A percentile compares a stretch with the other conserved stretches of the same genome.
Evolutionary conservation across 1,139 yeast species (phyloP).

Genomic region (Meyerozyma carpophila): DNA sequence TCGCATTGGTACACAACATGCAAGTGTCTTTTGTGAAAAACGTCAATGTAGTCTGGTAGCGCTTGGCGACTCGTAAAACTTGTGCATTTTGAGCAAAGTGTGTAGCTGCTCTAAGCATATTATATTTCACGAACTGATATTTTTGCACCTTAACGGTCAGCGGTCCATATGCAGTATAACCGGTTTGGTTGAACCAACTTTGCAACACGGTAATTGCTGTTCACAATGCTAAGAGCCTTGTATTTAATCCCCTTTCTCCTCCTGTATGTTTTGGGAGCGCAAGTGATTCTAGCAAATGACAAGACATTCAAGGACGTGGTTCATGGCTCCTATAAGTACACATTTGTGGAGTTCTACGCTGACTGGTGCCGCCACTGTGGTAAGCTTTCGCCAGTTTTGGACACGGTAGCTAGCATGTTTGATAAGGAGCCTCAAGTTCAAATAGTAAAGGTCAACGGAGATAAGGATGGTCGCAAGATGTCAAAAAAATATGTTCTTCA

Average conservation of each 20-base stretch:
- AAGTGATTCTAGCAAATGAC: slow-evolving; percentile 27
- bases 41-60: slow-evolving; percentile 27
- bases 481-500: slow-evolving; percentile 50
- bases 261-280: neutral
- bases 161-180: too few relatives aligned
- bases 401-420: slow-evolving; percentile 50
- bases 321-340: slow-evolving; percentile 50
- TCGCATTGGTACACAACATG: slow-evolving; percentile 73
- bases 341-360: slow-evolving; percentile 72
- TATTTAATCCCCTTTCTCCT: neutral
- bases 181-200: too few relatives aligned
- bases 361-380: slow-evolving; percentile 82
- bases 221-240: neutral
- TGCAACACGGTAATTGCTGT: neutral
- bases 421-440: slow-evolving; percentile 35
- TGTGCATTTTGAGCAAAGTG: neutral
- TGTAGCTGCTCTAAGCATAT: neutral
- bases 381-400: slow-evolving; percentile 59
- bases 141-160: neutral
- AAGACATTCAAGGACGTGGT: slow-evolving; percentile 52
- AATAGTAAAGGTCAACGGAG: slow-evolving; percentile 64
- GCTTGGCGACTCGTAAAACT: neutral
- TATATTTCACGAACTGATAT: neutral
- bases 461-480: slow-evolving; percentile 50
- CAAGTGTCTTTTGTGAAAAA: slow-evolving; percentile 78